Evolutionary conservation across 768 basidiomycete species (phyloP), one percentile per base, ranked within the genome.

Genomic region (Pleurotus pulmonarius): DNA sequence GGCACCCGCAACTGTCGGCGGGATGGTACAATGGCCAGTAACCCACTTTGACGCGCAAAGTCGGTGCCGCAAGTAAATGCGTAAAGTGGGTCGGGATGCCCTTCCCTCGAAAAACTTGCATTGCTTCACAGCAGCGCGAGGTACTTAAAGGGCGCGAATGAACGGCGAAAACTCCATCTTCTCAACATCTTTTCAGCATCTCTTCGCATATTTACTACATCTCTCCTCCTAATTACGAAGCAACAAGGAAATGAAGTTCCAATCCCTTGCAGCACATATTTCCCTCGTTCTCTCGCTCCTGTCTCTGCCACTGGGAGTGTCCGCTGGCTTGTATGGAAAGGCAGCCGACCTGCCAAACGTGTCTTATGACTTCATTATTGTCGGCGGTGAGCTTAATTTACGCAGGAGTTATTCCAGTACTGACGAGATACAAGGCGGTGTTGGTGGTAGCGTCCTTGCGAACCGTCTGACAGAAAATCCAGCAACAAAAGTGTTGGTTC

Each of bases 361-460:
- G 7, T 25, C 57, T 18, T 58, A 55, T 47, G 57, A 58, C 43
- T 58, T 58, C 40, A 44, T 58, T 12, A 39, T 58, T 54, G 52
- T 58, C 34, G 57, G 57, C 3, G 57, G 57, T 58, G 37, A 15
- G 57, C 7, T 4, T 24, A 29, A 22, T 5, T 18, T 54, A 13
- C 16, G 15, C 5, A 9, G 39, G 3, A 2, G 4, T 18, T 15
- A 15, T 62, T 5, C 29, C 9, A 43, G 47, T 9, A 43, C 52
- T 9, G 29, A 53, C 29, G 24, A 44, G 18, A 9, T 41, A 18
- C 16, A 29, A 56, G 56, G 56, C 43, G 56, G 56, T 24, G 48
- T 48, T 13, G 56, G 20, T 18, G 56, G 56, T 12, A 51, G 41
- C 18, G 56, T 57, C 4, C 5, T 57, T 16, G 56, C 56, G n/a